Base-by-base conservation (phyloP, 805 yeast species). In the Cyberlindnera amylophila region DNA sequence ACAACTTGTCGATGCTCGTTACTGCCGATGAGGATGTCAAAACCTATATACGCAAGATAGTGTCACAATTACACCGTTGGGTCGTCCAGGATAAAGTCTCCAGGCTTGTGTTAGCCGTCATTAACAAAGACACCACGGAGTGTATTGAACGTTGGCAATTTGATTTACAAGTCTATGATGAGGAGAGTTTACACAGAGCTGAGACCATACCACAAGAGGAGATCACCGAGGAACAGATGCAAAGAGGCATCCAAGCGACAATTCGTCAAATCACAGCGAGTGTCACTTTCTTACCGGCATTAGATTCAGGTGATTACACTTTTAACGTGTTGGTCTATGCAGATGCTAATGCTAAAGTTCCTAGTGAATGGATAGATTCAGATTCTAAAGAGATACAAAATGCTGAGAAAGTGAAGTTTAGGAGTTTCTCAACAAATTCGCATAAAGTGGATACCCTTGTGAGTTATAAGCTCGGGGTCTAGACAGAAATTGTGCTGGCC, bases 211-310 rank as follows among this genome's bases (percentile, higher is more conserved):
- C 46, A 11, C 4, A 16, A 2, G 34, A 31, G 9, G 38, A 36
- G 8, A 49, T 42, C 13, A 17, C 49, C 65, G 18, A 66, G 55
- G 77, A 71, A 3, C 75, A 73, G 26, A 75, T 82, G 3, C 90
- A 84, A 51, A 68, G 64, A 39, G 93, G 88, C 50, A 86, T 89
- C n/a, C 91, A 86, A 60, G 78, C 88, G 0, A 81, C 90, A 6
- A 79, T 90, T 31, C 75, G 96, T 40, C 97, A 90, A 53, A 85
- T 90, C 39, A 87, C 96, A 0, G 87, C 96, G 0, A 81, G 93
- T 32, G 86, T 86, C 2, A 79, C 96, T 0, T 88, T 89, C 58
- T 69, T 90, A 32, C 98, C 98, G 0, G 73, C 82, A 18, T 64
- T 90, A 23, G 77, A 76, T 10, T 79, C 73, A 12, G 78, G 72